These are phyloP conservation scores for Penicillium waksmanii DNA, from an alignment of 495 filamentous ascomycete species.

Conservation along the genomic window DNA sequence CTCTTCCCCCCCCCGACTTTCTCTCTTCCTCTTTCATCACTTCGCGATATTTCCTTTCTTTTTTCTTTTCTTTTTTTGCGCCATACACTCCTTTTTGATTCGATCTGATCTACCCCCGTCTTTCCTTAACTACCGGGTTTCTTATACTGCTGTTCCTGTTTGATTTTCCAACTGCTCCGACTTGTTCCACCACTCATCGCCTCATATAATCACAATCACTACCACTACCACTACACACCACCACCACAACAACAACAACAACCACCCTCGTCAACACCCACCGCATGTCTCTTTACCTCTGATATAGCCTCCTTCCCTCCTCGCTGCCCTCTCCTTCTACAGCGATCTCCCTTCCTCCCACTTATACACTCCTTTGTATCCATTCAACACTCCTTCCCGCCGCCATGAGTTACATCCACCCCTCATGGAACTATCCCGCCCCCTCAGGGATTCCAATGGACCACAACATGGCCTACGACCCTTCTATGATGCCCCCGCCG, in stretches of 20 bases:
- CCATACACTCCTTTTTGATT: constrained; percentile 18
- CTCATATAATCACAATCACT: too few species aligned
- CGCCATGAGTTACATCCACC: constrained; percentile 51
- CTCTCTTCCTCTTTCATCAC: constrained; percentile 23
- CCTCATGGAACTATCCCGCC: constrained; percentile 45
- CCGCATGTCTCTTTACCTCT: constrained; percentile 19
- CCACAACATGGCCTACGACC: constrained; percentile 45
- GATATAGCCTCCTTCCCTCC: constrained; percentile 25
- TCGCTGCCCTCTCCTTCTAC: constrained; percentile 16
- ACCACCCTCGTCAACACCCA: constrained; percentile 16
- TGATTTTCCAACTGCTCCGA: constrained; percentile 12
- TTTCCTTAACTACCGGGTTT: constrained; percentile 27
- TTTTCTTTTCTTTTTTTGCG: constrained; percentile 24
- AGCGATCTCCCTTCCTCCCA: constrained; percentile 12
- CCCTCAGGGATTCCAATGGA: constrained; percentile 46
- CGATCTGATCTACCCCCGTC: constrained; percentile 19
- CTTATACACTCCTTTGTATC: constrained; percentile 2
- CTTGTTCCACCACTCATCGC: constrained; percentile 21
- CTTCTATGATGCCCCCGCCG: constrained; percentile 43
- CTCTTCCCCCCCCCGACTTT: constrained; percentile 12
- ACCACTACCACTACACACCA: too few species aligned
- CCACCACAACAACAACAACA: background rate
- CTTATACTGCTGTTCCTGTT: constrained; percentile 10
- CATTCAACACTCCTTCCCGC: constrained; percentile 13
- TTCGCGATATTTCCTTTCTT: constrained; percentile 18